Percentiles rank a stretch among this genome's conserved stretches.
These are phyloP conservation scores for Coffea canephora DNA, from an alignment of 257 asterid genomes.

Conservation along the genomic window DNA sequence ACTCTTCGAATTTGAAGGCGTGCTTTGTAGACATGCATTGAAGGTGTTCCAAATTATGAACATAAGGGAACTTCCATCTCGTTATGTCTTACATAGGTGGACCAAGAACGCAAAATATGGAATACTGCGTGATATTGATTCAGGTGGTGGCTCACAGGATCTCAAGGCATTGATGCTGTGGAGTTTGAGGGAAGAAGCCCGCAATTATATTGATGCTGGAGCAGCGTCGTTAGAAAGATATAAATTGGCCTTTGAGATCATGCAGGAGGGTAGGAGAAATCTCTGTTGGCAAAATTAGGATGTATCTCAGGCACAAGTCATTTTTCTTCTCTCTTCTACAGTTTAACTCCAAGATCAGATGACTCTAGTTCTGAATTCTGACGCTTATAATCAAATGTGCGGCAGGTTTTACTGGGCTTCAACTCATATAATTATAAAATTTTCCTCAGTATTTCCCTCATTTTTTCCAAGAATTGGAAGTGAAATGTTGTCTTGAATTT, in stretches of 20 bases:
- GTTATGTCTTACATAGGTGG: conserved; percentile 85
- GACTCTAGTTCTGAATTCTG: conserved; percentile 20
- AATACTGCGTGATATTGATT: conserved; percentile 61
- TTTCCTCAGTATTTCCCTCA: background rate
- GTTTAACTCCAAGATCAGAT: conserved; percentile 17
- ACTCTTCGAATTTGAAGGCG: conserved; percentile 92
- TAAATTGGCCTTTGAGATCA: conserved; percentile 83
- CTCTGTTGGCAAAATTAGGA: conserved; percentile 78
- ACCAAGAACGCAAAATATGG: conserved; percentile 73
- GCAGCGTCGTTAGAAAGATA: conserved; percentile 70
- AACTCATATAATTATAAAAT: conserved; percentile 34
- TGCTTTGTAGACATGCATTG: conserved; percentile 81
- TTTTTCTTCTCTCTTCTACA: conserved; percentile 17
- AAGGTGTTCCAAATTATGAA: conserved; percentile 86
- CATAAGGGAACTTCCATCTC: conserved; percentile 82
- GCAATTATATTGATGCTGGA: conserved; percentile 73
- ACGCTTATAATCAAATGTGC: conserved; percentile 16
- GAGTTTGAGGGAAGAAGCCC: conserved; percentile 91
- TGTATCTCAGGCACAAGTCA: conserved; percentile 26
- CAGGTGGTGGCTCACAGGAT: conserved; percentile 71
- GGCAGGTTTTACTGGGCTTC: conserved; percentile 25
- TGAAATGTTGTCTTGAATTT: background rate
- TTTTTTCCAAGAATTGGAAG: background rate
- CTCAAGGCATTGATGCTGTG: conserved; percentile 75
- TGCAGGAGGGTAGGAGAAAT: conserved; percentile 93